A percentile compares a stretch with the other conserved stretches of the same genome.
phyloP scores from a whole-genome alignment of 306 rosid species.

The Myrica gale region DNA sequence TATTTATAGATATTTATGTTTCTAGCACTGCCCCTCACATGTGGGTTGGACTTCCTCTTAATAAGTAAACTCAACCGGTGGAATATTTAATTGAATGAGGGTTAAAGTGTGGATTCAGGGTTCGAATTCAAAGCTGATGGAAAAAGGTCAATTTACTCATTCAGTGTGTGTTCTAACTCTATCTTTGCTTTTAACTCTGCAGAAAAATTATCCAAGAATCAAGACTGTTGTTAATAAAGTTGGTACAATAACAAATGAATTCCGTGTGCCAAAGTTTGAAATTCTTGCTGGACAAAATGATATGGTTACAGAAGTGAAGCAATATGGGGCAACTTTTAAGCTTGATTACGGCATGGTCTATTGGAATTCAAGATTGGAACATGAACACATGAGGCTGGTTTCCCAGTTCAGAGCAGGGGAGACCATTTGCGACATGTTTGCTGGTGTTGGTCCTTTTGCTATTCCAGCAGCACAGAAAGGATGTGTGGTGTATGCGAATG shows the following conservation, averaged over 20 bases:
- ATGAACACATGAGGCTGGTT: conserved; percentile 84
- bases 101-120: too few relatives aligned
- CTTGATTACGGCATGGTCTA: conserved; percentile 91
- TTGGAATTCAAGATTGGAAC: conserved; percentile 98
- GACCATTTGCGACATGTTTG: conserved; percentile 83
- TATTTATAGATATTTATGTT: too few relatives aligned
- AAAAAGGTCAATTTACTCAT: too few relatives aligned
- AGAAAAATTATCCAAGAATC: conserved; percentile 95
- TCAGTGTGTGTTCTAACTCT: not conserved
- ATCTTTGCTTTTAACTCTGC: conserved; percentile 26
- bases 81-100: too few relatives aligned
- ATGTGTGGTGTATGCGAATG: conserved; percentile 87
- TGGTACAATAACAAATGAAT: conserved; percentile 80
- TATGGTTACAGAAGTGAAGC: conserved; percentile 93
- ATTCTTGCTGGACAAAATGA: conserved; percentile 70
- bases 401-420: conserved; percentile 81
- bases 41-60: too few relatives aligned
- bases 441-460: conserved; percentile 97
- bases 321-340: conserved; percentile 83
- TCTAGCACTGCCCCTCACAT: too few relatives aligned
- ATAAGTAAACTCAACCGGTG: too few relatives aligned
- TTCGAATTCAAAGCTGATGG: too few relatives aligned
- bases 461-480: conserved; percentile 96
- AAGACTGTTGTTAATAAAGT: conserved; percentile 89
- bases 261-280: conserved; percentile 91